A percentile compares a stretch with the other conserved stretches of the same genome.
These are phyloP conservation scores for Pittosporum tobira DNA, from an alignment of 129 eudicot species.

Conservation along the genomic window DNA sequence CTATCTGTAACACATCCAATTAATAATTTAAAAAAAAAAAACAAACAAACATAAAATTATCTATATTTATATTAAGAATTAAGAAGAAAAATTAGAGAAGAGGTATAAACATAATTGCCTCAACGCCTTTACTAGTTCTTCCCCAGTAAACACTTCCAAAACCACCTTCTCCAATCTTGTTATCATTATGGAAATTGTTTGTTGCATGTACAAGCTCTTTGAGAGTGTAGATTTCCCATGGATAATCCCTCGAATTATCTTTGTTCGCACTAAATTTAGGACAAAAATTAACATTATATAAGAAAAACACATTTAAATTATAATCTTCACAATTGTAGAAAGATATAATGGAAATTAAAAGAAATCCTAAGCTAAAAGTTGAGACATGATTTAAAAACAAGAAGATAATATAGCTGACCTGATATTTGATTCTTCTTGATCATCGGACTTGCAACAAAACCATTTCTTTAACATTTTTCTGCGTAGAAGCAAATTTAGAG, in stretches of 20 bases:
- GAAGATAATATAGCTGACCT: conserved; percentile 15
- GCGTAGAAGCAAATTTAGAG: background rate
- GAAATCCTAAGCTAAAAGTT: too few species aligned
- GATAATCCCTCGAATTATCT: conserved; percentile 37
- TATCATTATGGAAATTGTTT: conserved; percentile 61
- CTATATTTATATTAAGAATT: too few species aligned
- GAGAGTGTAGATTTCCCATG: conserved; percentile 77
- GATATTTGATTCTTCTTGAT: conserved; percentile 30
- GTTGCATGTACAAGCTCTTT: conserved; percentile 69
- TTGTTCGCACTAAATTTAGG: conserved; percentile 32
- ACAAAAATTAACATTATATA: background rate
- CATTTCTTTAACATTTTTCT: conserved; percentile 31
- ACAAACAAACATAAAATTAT: too few species aligned
- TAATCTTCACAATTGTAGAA: background rate
- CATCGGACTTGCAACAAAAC: conserved; percentile 29
- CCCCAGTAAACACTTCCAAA: conserved; percentile 93
- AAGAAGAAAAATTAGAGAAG: too few species aligned
- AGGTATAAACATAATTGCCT: conserved; percentile 37
- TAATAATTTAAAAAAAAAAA: too few species aligned
- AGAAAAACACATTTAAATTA: background rate
- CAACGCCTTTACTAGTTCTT: conserved; percentile 66
- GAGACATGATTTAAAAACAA: too few species aligned
- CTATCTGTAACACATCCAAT: conserved; percentile 40
- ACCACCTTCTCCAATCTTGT: conserved; percentile 89
- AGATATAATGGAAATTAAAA: too few species aligned